These are phyloP conservation scores for Pleurotus salmoneostramineus DNA, from an alignment of 768 basidiomycete genomes.

Conservation along the genomic window DNA sequence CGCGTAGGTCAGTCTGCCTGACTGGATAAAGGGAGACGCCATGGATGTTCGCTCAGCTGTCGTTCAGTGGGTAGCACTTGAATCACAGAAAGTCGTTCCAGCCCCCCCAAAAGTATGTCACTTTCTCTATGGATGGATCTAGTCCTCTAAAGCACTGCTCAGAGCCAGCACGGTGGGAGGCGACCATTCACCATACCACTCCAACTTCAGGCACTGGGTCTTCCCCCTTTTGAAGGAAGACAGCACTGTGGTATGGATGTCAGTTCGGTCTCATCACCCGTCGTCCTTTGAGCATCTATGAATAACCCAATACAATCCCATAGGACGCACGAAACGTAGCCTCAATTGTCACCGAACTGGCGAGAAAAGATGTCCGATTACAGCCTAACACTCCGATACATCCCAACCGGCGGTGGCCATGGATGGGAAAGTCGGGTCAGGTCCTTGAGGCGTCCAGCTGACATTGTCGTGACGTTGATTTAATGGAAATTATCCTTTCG, in stretches of 20 bases:
- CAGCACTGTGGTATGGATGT: slow-evolving; percentile 91
- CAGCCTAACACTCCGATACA: slow-evolving; percentile 71
- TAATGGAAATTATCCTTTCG: slow-evolving; percentile 9
- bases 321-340: slow-evolving; percentile 91
- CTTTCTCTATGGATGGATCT: slow-evolving; percentile 7
- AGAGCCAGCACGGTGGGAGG: slow-evolving; percentile 19
- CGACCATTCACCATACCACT: slow-evolving; percentile 61
- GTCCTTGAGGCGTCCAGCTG: slow-evolving; percentile 43
- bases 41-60: slow-evolving; percentile 71
- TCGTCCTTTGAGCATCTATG: slow-evolving; percentile 10
- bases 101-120: slow-evolving; percentile 11
- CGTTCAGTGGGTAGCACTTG: slow-evolving; percentile 35
- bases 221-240: slow-evolving; percentile 78
- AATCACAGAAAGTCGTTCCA: slow-evolving; percentile 16
- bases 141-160: background rate
- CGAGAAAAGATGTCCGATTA: slow-evolving; percentile 59
- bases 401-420: slow-evolving; percentile 67
- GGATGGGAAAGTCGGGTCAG: slow-evolving; percentile 81
- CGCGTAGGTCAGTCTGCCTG: slow-evolving; percentile 58
- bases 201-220: slow-evolving; percentile 70
- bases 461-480: slow-evolving; percentile 10
- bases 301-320: slow-evolving; percentile 4
- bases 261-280: slow-evolving; percentile 30
- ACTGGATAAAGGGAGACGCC: slow-evolving; percentile 70
- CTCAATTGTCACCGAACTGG: slow-evolving; percentile 78